Percentiles rank a stretch among this genome's conserved stretches.
These are phyloP conservation scores for Leucocoprinus birnbaumii DNA, from an alignment of 768 basidiomycete species.

Conservation along the genomic window DNA sequence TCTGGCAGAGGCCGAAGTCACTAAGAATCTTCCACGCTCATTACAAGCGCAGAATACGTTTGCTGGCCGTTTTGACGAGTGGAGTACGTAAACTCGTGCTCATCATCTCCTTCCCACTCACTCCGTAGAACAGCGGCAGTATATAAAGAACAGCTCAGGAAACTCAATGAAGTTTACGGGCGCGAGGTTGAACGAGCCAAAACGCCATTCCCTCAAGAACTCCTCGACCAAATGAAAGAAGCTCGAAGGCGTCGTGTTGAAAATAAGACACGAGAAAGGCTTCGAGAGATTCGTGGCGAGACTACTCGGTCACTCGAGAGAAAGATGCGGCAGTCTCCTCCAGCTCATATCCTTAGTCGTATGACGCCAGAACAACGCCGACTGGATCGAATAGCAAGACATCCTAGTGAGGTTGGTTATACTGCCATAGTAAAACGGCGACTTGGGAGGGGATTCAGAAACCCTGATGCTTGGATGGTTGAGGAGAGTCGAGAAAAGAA, in stretches of 20 bases:
- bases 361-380: conserved; percentile 48
- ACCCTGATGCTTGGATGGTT: conserved; percentile 33
- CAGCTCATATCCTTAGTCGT: conserved; percentile 52
- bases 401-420: conserved; percentile 67
- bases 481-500: conserved; percentile 20
- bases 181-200: conserved; percentile 40
- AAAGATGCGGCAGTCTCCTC: conserved; percentile 54
- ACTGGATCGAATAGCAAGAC: conserved; percentile 49
- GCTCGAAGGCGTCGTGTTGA: conserved; percentile 59
- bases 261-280: conserved; percentile 63
- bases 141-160: conserved; percentile 24
- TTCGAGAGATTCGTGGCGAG: conserved; percentile 65
- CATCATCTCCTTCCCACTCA: neutral
- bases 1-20: conserved; percentile 29
- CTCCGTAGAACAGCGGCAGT: conserved; percentile 29
- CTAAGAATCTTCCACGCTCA: conserved; percentile 7
- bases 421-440: conserved; percentile 59
- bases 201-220: conserved; percentile 42
- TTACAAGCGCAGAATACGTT: conserved; percentile 17
- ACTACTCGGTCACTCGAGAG: conserved; percentile 43
- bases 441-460: conserved; percentile 47
- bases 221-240: conserved; percentile 45
- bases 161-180: conserved; percentile 29
- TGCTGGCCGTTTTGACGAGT: conserved; percentile 21
- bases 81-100: conserved; percentile 36